Base-by-base conservation (phyloP, 148 eudicot genomes). In the Silene uniflora region DNA sequence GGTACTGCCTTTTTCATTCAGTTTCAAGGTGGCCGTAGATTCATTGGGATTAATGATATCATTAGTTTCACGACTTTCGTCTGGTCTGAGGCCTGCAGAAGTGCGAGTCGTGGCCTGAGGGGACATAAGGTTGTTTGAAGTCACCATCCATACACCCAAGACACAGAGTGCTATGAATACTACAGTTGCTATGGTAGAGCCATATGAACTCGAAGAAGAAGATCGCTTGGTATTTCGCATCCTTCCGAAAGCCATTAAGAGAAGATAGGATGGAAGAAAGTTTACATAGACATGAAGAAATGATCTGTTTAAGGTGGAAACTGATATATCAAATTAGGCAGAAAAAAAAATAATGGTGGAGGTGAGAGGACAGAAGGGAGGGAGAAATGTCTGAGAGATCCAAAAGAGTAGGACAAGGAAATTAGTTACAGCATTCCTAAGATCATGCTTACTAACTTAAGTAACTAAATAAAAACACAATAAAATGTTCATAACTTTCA, bases 321-420 rank as follows among this genome's bases (percentile, higher is more conserved):
- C 9, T 22, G 19, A 18, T 19, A 69, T 9, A 72, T 29, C 19
- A 19, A 23, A n/a, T 73, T 27, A 12, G 21, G 24, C 47, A 25
- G 67, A 25, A 47, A 22, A 49, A 58, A 72, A 67, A 67, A 32
- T 32, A 54, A 47, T 54, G 61, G 54, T 42, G 46, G 72, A 72
- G 73, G 52, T 76, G 76, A 75, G 65, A 59, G 25, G 10, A 22
- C 58, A 21, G 74, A 29, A 14, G 67, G 39, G 54, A 49, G 69
- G 66, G 24, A 52, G 72, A 69, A 77, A 55, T 74, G 83, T 81
- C 72, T 75, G 47, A 83, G 14, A 84, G 93, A 91, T 91, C 97
- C 97, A 77, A 60, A 66, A 80, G 81, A 87, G 84, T 88, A 84
- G 91, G 91, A 79, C 39, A 56, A 81, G 87, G 91, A 18, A 84